A percentile compares a stretch with the other conserved stretches of the same genome.
Evolutionary conservation across 352 stramenopile species (phyloP).

Genomic region (Globisporangium viniferum): DNA sequence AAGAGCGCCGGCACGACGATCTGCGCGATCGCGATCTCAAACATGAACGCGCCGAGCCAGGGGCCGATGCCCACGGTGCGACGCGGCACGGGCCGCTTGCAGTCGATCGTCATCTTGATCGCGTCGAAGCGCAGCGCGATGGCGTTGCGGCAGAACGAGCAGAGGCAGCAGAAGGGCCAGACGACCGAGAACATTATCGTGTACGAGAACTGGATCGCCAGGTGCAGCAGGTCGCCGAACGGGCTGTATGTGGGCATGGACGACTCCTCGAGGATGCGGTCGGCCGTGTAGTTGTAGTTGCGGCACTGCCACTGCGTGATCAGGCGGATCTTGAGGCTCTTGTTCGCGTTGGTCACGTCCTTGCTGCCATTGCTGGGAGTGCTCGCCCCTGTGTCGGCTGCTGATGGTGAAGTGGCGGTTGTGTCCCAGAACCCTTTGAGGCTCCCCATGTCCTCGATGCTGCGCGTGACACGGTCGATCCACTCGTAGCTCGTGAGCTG

Average conservation of each 20-base stretch:
- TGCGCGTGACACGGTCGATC: constrained; percentile 46
- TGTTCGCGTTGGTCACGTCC: background rate
- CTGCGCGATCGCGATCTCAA: constrained; percentile 49
- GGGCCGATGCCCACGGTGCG: constrained; percentile 53
- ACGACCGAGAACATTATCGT: constrained; percentile 69
- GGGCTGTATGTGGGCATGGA: constrained; percentile 60
- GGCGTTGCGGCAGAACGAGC: constrained; percentile 44
- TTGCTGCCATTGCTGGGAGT: background rate
- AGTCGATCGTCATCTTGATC: constrained; percentile 68
- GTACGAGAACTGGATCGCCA: constrained; percentile 71
- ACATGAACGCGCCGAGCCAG: constrained; percentile 50
- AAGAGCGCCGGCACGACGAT: constrained; percentile 52
- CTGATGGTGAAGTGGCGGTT: background rate
- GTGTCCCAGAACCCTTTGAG: constrained; percentile 32
- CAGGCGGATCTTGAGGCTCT: constrained; percentile 30
- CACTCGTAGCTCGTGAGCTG: constrained; percentile 58
- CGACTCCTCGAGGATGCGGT: constrained; percentile 53
- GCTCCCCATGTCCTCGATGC: constrained; percentile 31
- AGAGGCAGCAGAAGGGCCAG: constrained; percentile 60
- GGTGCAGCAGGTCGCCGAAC: constrained; percentile 47
- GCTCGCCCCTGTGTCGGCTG: background rate
- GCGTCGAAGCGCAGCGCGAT: constrained; percentile 55
- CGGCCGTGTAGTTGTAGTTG: constrained; percentile 55
- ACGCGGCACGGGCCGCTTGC: constrained; percentile 47
- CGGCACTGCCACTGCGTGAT: constrained; percentile 59